Evolutionary conservation across 2,329 filamentous ascomycete genomes (phyloP).

Genomic region (Salinomyces thailandicus): DNA sequence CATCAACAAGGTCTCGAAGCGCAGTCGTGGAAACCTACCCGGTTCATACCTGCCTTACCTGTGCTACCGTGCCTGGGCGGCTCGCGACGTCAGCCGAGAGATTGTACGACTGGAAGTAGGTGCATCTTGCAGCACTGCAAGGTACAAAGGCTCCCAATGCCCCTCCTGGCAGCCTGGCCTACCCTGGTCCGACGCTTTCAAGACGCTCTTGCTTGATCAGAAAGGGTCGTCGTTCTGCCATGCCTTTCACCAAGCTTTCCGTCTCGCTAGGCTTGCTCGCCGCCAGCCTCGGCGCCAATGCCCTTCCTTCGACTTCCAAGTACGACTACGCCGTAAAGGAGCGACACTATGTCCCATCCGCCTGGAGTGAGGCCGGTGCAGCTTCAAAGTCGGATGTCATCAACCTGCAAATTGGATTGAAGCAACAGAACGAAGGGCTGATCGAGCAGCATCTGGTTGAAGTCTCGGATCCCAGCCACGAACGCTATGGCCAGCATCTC

Average conservation of each 20-base stretch:
- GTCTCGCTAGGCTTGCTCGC: not conserved
- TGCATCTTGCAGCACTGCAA: not conserved
- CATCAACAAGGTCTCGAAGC: too few species aligned
- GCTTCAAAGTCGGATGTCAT: constrained; percentile 41
- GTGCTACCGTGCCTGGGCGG: too few species aligned
- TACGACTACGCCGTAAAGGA: constrained; percentile 46
- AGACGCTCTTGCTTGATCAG: not conserved
- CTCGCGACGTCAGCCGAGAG: not conserved
- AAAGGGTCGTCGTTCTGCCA: not conserved
- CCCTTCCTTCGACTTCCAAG: constrained; percentile 14
- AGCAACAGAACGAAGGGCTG: constrained; percentile 46
- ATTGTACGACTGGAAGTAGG: not conserved
- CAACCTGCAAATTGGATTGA: constrained; percentile 48
- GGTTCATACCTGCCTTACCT: too few species aligned
- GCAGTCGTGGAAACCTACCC: too few species aligned
- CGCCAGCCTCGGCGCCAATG: constrained; percentile 5
- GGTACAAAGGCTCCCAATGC: not conserved
- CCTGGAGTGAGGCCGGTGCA: constrained; percentile 40
- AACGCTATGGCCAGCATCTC: constrained; percentile 45
- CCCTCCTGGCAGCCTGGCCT: not conserved
- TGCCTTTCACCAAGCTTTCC: not conserved
- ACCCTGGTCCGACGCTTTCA: not conserved
- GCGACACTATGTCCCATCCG: constrained; percentile 40
- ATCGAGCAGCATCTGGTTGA: constrained; percentile 46
- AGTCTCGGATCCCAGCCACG: constrained; percentile 44